Conservation (phyloP, 1,284 basidiomycete species). For the Neonothopanus nambi region DNA sequence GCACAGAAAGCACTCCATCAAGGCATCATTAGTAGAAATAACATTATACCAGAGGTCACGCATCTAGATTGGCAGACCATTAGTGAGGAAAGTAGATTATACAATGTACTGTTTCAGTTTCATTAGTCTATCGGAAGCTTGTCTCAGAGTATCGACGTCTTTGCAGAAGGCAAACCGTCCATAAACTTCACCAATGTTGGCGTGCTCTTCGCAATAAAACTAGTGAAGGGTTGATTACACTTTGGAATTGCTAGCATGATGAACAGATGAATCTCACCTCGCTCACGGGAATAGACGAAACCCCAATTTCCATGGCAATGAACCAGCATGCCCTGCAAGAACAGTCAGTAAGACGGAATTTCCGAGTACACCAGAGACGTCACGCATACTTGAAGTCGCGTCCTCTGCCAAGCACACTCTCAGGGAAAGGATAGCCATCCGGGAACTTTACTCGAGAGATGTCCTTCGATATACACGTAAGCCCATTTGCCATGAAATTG, state of each 20-base stretch:
- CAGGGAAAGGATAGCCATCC: conserved; percentile 81
- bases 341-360: conserved; percentile 4
- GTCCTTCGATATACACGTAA: conserved; percentile 54
- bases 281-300: conserved; percentile 92
- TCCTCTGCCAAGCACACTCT: conserved; percentile 76
- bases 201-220: conserved; percentile 91
- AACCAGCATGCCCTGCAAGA: conserved; percentile 83
- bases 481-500: background rate
- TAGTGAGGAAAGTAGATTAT: conserved; percentile 8
- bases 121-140: conserved; percentile 78
- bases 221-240: conserved; percentile 31
- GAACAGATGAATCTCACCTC: conserved; percentile 60
- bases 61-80: background rate
- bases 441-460: conserved; percentile 83
- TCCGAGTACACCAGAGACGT: conserved; percentile 4
- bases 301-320: conserved; percentile 84
- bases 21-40: no score
- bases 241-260: conserved; percentile 3
- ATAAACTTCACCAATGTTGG: conserved; percentile 82
- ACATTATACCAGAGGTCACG: no score
- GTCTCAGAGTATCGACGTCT: conserved; percentile 78
- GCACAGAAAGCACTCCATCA: background rate
- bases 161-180: conserved; percentile 94
- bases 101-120: conserved; percentile 69
- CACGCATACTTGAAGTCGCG: conserved; percentile 78